These are phyloP conservation scores for Penium margaritaceum DNA, from an alignment of 139 green algal genomes.

Conservation along the genomic window DNA sequence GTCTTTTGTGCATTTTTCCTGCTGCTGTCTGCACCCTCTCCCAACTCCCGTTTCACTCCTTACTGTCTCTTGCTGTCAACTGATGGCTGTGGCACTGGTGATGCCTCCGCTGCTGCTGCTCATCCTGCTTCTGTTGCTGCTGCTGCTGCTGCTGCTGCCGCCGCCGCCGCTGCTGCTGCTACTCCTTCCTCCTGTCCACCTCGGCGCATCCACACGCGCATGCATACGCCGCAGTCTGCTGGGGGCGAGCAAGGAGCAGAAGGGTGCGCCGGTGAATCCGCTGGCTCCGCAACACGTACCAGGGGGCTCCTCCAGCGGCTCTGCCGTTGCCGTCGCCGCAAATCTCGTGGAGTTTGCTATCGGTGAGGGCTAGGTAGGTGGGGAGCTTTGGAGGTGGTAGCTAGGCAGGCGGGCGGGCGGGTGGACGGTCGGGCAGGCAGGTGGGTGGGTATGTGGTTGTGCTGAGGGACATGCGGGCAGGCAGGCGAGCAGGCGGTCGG, in stretches of 20 bases:
- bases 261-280: constrained; percentile 76
- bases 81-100: too few species aligned
- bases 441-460: neutral
- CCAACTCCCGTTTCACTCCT: too few species aligned
- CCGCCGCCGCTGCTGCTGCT: too few species aligned
- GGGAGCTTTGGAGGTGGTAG: neutral
- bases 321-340: constrained; percentile 72
- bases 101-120: too few species aligned
- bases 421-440: too few species aligned
- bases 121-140: too few species aligned
- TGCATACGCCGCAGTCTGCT: constrained; percentile 44
- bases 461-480: too few species aligned
- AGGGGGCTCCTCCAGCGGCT: constrained; percentile 83
- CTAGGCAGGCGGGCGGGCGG: neutral
- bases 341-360: constrained; percentile 57
- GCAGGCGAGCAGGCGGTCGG: too few species aligned
- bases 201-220: neutral
- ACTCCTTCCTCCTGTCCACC: neutral
- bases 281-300: constrained; percentile 68
- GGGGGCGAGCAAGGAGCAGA: constrained; percentile 82
- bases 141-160: too few species aligned
- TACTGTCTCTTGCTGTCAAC: too few species aligned
- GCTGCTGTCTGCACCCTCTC: too few species aligned
- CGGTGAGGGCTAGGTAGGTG: constrained; percentile 10
- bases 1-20: too few species aligned